A percentile compares a stretch with the other conserved stretches of the same genome.
Conservation (phyloP, 305 asterid species). For the Striga hermonthica region DNA sequence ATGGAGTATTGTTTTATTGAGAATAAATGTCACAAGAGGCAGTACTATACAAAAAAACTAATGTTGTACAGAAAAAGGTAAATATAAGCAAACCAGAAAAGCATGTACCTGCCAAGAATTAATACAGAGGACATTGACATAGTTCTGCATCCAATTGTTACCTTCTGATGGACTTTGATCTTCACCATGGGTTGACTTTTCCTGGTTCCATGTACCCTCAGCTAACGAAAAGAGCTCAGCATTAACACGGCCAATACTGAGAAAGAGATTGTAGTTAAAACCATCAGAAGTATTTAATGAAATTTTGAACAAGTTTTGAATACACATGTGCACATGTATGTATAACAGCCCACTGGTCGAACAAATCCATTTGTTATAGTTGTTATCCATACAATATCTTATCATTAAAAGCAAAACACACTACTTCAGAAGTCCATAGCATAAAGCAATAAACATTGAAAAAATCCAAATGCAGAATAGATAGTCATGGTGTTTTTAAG, state of each 20-base stretch:
- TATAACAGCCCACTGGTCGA: slow-evolving; percentile 18
- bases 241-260: slow-evolving; percentile 90
- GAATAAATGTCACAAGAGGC: slow-evolving; percentile 11
- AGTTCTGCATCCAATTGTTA: slow-evolving; percentile 64
- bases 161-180: slow-evolving; percentile 40
- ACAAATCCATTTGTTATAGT: slow-evolving; percentile 16
- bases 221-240: slow-evolving; percentile 76
- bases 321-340: not conserved
- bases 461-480: slow-evolving; percentile 15
- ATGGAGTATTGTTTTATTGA: not conserved
- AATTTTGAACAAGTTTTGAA: slow-evolving; percentile 15
- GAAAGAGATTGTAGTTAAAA: slow-evolving; percentile 34
- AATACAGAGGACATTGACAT: slow-evolving; percentile 78
- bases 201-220: slow-evolving; percentile 55
- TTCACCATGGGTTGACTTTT: slow-evolving; percentile 32
- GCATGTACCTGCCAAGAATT: slow-evolving; percentile 92
- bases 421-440: slow-evolving; percentile 1
- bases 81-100: slow-evolving; percentile 24
- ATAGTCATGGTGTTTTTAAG: slow-evolving; percentile 1
- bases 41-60: not conserved
- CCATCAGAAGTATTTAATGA: slow-evolving; percentile 25
- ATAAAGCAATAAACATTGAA: slow-evolving; percentile 20
- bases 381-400: not conserved
- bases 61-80: slow-evolving; percentile 15
- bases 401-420: slow-evolving; percentile 14